These are phyloP conservation scores for Populus nigra DNA, from an alignment of 345 rosid species.

Conservation along the genomic window DNA sequence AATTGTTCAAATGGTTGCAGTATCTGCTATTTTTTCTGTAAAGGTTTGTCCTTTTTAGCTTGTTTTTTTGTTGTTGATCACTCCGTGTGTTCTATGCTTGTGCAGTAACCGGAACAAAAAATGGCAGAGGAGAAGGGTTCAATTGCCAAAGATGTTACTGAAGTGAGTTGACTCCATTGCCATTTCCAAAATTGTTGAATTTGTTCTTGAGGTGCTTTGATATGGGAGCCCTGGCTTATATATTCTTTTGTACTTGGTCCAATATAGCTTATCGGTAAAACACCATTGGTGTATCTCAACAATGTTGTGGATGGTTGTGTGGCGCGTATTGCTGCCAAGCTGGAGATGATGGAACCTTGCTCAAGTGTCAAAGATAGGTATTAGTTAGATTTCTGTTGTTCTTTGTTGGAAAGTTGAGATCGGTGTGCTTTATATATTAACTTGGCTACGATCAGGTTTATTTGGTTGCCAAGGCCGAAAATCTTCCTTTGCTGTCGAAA, in stretches of 20 bases:
- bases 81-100: neutral
- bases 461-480: neutral
- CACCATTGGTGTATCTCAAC: conserved; percentile 84
- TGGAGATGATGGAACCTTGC: conserved; percentile 84
- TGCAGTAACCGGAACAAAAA: conserved; percentile 17
- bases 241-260: neutral
- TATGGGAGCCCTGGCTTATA: conserved; percentile 9
- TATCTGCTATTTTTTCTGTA: neutral
- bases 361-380: conserved; percentile 94
- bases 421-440: neutral
- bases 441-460: neutral
- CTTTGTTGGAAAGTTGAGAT: neutral
- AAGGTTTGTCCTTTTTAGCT: neutral
- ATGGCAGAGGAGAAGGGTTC: conserved; percentile 32
- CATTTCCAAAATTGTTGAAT: neutral
- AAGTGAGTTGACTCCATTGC: conserved; percentile 32
- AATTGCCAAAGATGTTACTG: conserved; percentile 66
- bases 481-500: neutral
- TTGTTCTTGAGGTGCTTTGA: neutral
- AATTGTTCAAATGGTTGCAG: neutral
- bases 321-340: conserved; percentile 75
- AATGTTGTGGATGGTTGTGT: conserved; percentile 65
- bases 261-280: conserved; percentile 65
- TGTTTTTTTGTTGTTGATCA: neutral
- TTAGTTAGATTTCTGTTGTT: neutral